Evolutionary conservation across 169 alveolate species (phyloP).

Genomic region (Eimeria nieschulzi): DNA sequence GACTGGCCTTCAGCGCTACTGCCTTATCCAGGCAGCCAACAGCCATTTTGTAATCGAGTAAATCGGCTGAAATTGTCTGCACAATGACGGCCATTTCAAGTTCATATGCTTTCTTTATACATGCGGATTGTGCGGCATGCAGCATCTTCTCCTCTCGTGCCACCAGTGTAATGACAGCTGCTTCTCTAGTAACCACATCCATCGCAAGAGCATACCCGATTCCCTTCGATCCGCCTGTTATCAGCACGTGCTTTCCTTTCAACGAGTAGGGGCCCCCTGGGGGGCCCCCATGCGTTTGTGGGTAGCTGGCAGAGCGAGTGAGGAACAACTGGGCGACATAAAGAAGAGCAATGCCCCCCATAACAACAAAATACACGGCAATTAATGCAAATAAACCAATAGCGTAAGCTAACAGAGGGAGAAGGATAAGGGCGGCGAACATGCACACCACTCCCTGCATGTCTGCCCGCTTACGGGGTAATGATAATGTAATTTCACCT

Average conservation of each 20-base stretch:
- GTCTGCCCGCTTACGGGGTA: not conserved
- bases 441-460: conserved; percentile 35
- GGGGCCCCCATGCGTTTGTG: not conserved
- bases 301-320: conserved; percentile 13
- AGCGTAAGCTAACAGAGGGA: conserved; percentile 31
- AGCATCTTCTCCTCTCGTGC: conserved; percentile 53
- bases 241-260: conserved; percentile 64
- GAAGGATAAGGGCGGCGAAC: not conserved
- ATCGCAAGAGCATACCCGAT: conserved; percentile 66
- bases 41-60: conserved; percentile 28
- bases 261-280: conserved; percentile 23
- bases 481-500: not conserved
- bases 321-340: conserved; percentile 47
- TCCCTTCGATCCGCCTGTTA: conserved; percentile 74
- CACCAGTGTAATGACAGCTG: conserved; percentile 52
- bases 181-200: conserved; percentile 47
- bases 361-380: not conserved
- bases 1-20: conserved; percentile 33
- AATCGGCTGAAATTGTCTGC: conserved; percentile 61
- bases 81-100: conserved; percentile 21
- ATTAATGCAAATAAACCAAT: conserved; percentile 17
- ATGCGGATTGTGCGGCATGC: conserved; percentile 31
- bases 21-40: conserved; percentile 48
- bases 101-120: conserved; percentile 15
- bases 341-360: conserved; percentile 34